Evolutionary conservation across 2,329 filamentous ascomycete species (phyloP), one percentile per base, ranked within the genome.

Genomic region (Beauveria scarabaeidicola): DNA sequence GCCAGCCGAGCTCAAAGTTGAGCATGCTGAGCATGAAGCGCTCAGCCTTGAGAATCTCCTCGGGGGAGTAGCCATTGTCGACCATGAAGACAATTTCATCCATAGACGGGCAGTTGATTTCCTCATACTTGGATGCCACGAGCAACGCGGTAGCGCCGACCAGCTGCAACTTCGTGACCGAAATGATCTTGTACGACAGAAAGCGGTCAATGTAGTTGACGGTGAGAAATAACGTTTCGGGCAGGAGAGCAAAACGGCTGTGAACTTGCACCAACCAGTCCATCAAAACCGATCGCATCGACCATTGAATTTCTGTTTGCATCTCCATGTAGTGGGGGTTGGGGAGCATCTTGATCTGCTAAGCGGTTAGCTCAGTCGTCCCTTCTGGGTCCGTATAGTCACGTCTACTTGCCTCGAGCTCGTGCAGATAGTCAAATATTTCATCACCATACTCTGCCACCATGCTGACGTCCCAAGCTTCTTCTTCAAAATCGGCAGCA

Each of bases 71-170:
- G 59, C 91, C 91, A 47, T 86, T 84, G 70, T 99, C 94, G 44
- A 99, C 94, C 93, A 99, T 97, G 78, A 93, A 97, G 62, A 96
- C 89, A 68, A 99, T 96, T 78, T 99, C 94, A 63, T 89, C 84
- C 23, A 99, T 86, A 1, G 93, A 96, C 25, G 92, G 94, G 73
- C 92, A 96, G 74, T 96, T 96, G 78, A 99, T 97, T 77, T 99
- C 94, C 74, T 99, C 94, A 70, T 97, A 99, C 76, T 99, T 99
- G 66, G 94, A 90, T 13, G 94, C 94, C 62, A 99, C 87, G 68
- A 97, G 92, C 65, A 99, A 88, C 27, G 94, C 94, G 4, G 94
- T 97, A 23, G 94, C 93, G 51, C 94, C 94, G 55, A 97, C 94
- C 17, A 99, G 84, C 76, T 99, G 94, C 50, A 99, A 81, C 76